phyloP scores from a whole-genome alignment of 2,329 filamentous ascomycete genomes.

The Aspergillus pseudoterreus region DNA sequence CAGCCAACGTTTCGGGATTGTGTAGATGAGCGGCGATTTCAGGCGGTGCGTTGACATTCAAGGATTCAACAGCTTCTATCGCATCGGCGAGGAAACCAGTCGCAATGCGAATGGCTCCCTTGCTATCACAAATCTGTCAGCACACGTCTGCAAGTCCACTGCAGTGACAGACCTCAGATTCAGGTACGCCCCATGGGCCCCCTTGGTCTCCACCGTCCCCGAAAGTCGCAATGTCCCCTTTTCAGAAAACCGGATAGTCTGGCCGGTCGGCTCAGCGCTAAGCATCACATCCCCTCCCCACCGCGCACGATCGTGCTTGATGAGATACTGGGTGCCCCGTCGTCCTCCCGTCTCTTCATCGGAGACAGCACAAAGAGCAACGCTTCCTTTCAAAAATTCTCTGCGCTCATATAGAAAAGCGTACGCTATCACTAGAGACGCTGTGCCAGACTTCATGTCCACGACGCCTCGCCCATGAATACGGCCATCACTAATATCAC shows the following conservation, averaged over 20 bases:
- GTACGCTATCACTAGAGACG: constrained; percentile 39
- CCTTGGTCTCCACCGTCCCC: constrained; percentile 30
- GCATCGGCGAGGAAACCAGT: not conserved
- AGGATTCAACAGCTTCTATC: not conserved
- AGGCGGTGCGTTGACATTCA: not conserved
- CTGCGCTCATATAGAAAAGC: constrained; percentile 24
- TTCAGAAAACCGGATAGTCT: constrained; percentile 41
- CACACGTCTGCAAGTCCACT: not conserved
- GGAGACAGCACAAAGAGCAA: not conserved
- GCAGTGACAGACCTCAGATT: constrained; percentile 31
- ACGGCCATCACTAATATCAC: constrained; percentile 28
- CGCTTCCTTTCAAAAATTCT: not conserved
- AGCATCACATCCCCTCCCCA: constrained; percentile 41
- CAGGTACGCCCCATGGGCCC: constrained; percentile 40
- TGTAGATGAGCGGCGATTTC: not conserved
- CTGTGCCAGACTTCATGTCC: constrained; percentile 45
- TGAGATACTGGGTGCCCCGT: not conserved
- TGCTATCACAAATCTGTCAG: not conserved
- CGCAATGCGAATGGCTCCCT: not conserved
- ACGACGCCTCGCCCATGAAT: constrained; percentile 39
- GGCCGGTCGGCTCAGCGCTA: constrained; percentile 37
- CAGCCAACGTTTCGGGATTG: not conserved
- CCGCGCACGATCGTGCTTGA: constrained; percentile 18
- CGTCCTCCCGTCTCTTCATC: not conserved
- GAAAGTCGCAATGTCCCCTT: constrained; percentile 42